Evolutionary conservation across 306 rosid genomes (phyloP).

Genomic region (Cucurbita ficifolia): DNA sequence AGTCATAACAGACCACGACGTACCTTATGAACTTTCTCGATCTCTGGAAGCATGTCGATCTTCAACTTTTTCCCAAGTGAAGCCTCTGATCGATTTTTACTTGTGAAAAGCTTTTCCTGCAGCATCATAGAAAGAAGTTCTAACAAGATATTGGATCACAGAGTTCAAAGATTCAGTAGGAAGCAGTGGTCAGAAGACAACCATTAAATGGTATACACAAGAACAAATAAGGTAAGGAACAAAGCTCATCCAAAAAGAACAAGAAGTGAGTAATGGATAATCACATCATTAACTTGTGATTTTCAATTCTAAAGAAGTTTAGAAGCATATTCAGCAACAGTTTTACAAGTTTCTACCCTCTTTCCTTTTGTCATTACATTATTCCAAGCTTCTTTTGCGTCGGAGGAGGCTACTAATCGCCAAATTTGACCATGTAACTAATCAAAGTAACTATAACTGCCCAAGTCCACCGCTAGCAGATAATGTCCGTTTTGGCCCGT

Average conservation of each 20-base stretch:
- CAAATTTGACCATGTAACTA: neutral
- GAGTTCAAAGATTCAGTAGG: neutral
- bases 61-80: slow-evolving; percentile 83
- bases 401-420: neutral
- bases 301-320: neutral
- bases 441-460: neutral
- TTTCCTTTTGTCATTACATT: neutral
- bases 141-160: slow-evolving; percentile 8
- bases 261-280: neutral
- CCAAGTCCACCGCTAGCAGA: too few species aligned
- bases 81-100: slow-evolving; percentile 80
- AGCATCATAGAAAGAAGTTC: slow-evolving; percentile 16
- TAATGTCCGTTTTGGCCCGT: too few species aligned
- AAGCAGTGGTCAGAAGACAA: neutral
- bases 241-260: neutral
- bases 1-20: neutral
- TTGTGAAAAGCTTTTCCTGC: slow-evolving; percentile 89
- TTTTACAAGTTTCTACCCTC: neutral
- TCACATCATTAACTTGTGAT: neutral
- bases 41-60: slow-evolving; percentile 94
- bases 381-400: neutral
- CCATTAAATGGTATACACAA: neutral
- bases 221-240: neutral
- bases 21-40: slow-evolving; percentile 98
- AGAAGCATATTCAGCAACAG: neutral